Conservation (phyloP, 495 filamentous ascomycete genomes). For the Pyrenula massariospora region DNA sequence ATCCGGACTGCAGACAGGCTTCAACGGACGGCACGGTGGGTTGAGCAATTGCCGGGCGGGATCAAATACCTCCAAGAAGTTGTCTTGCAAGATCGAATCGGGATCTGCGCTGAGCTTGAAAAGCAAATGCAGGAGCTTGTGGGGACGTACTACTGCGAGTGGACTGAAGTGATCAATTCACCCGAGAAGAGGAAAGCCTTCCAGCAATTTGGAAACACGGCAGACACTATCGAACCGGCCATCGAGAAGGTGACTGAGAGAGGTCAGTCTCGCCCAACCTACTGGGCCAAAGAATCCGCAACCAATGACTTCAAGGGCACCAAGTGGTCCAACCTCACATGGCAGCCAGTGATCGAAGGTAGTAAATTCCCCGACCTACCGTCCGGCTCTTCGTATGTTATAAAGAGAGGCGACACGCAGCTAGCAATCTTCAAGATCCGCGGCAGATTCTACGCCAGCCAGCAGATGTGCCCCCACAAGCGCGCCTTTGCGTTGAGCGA, state of each 20-base stretch:
- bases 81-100: slow-evolving; percentile 78
- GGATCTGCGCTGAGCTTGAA: slow-evolving; percentile 78
- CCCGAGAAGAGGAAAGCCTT: slow-evolving; percentile 62
- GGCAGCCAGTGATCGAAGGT: slow-evolving; percentile 75
- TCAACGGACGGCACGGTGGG: slow-evolving; percentile 86
- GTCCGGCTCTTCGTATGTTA: slow-evolving; percentile 52
- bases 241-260: slow-evolving; percentile 68
- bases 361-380: slow-evolving; percentile 63
- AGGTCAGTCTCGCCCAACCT: slow-evolving; percentile 62
- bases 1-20: slow-evolving; percentile 94
- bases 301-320: slow-evolving; percentile 64
- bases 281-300: slow-evolving; percentile 66
- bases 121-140: slow-evolving; percentile 84
- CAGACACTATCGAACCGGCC: slow-evolving; percentile 48
- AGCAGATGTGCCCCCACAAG: slow-evolving; percentile 98
- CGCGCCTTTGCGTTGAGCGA: slow-evolving; percentile 84
- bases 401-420: slow-evolving; percentile 88
- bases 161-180: slow-evolving; percentile 72
- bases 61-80: slow-evolving; percentile 78
- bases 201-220: slow-evolving; percentile 80
- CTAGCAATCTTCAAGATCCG: slow-evolving; percentile 81
- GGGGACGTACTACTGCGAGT: slow-evolving; percentile 87
- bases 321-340: slow-evolving; percentile 62
- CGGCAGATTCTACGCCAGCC: slow-evolving; percentile 76
- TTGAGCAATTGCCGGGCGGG: slow-evolving; percentile 78